These are phyloP conservation scores for grape (Vitis vinifera) DNA, from an alignment of 164 flowering plant genomes.

Conservation along the genomic window ASM3070453v1 NC_081822.1:12247001-12247500, in stretches of 20 bases:
- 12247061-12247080: no score
- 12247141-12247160: no score
- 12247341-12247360: not conserved
- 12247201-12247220: not conserved
- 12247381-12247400: slow-evolving; percentile 27
- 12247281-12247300: slow-evolving; percentile 40
- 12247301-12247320: slow-evolving; percentile 26
- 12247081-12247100: no score
- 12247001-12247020: no score
- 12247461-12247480: slow-evolving; percentile 16
- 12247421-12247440: slow-evolving; percentile 10
- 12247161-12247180: no score
- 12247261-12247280: slow-evolving; percentile 53
- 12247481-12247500: slow-evolving; percentile 12
- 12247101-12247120: no score
- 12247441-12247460: slow-evolving; percentile 6
- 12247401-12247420: slow-evolving; percentile 10
- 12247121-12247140: no score
- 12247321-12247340: slow-evolving; percentile 28
- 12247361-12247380: not conserved
- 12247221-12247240: not conserved
- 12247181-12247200: not conserved
- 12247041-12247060: no score
- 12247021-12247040: no score
- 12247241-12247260: slow-evolving; percentile 44